These are phyloP conservation scores for Phytophthora sp. DNA, from an alignment of 352 stramenopile species.

Conservation along the genomic window DNA sequence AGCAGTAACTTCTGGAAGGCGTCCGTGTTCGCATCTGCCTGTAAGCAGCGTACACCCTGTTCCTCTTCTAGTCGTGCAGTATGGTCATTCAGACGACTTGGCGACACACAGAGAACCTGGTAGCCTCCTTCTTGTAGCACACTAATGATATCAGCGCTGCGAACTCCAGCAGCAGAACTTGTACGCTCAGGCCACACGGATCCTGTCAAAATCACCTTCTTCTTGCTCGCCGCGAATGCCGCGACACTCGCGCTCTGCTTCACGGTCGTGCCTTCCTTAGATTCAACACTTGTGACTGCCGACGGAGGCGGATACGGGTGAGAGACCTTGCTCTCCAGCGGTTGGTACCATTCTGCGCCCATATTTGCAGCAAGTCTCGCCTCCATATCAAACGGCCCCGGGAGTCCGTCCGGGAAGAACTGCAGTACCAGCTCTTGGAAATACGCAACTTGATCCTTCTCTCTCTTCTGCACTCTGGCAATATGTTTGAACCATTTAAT, in stretches of 20 bases:
- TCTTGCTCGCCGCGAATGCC: constrained; percentile 63
- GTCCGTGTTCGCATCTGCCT: constrained; percentile 76
- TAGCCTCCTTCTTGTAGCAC: constrained; percentile 70
- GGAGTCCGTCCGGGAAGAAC: constrained; percentile 79
- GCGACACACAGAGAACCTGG: constrained; percentile 78
- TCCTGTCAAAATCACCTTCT: constrained; percentile 70
- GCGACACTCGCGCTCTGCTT: constrained; percentile 43
- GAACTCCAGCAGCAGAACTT: constrained; percentile 87
- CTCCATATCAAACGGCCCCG: constrained; percentile 80
- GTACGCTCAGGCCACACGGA: constrained; percentile 89
- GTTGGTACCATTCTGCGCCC: constrained; percentile 72
- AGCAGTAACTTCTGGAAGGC: constrained; percentile 68
- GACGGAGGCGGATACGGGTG: constrained; percentile 13
- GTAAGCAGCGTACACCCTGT: constrained; percentile 62
- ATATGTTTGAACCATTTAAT: constrained; percentile 87
- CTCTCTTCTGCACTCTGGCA: constrained; percentile 38
- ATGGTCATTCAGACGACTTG: constrained; percentile 79
- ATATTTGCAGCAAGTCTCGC: constrained; percentile 74
- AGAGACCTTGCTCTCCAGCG: constrained; percentile 60
- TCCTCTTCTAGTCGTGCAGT: constrained; percentile 52
- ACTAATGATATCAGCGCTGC: constrained; percentile 78
- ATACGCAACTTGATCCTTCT: constrained; percentile 61
- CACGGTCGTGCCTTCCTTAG: neutral
- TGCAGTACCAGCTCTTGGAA: constrained; percentile 84
- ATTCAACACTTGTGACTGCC: neutral